These are phyloP conservation scores for Panellus pusillus DNA, from an alignment of 768 basidiomycete species.

Conservation along the genomic window DNA sequence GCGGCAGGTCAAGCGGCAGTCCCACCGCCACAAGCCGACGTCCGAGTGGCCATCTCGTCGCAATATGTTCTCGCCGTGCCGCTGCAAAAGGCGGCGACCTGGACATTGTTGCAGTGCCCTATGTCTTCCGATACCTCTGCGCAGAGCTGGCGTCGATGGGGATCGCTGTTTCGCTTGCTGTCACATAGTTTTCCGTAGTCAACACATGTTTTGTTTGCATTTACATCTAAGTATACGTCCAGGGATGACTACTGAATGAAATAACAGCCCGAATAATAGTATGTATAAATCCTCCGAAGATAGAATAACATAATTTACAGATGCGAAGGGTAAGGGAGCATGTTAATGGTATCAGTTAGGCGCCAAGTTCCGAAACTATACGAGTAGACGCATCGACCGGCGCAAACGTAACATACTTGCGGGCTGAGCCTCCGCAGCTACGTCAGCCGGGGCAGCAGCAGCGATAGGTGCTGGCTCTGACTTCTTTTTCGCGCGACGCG, in stretches of 20 bases:
- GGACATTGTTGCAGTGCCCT: constrained; percentile 94
- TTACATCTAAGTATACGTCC: too few species aligned
- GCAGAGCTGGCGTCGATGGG: constrained; percentile 99
- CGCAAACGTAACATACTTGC: constrained; percentile 1
- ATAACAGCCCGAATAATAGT: constrained; percentile 7
- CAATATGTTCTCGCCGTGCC: constrained; percentile 57
- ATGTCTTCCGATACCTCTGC: constrained; percentile 91
- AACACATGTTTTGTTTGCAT: constrained; percentile 4
- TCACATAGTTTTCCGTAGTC: constrained; percentile 44
- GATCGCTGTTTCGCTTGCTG: constrained; percentile 83
- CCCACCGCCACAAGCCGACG: constrained; percentile 43
- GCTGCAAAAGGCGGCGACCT: constrained; percentile 75
- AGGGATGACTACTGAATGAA: constrained; percentile 6
- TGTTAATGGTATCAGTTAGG: neutral
- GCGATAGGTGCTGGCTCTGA: constrained; percentile 7
- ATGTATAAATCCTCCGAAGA: constrained; percentile 8
- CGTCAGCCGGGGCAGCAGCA: neutral
- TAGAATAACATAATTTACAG: constrained; percentile 13
- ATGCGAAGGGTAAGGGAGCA: neutral
- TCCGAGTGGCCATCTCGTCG: constrained; percentile 66
- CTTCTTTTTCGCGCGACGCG: constrained; percentile 16
- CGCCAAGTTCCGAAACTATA: constrained; percentile 4
- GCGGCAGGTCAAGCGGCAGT: constrained; percentile 54
- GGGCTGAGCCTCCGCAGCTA: constrained; percentile 4
- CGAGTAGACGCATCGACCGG: constrained; percentile 4